A percentile compares a stretch with the other conserved stretches of the same genome.
Evolutionary conservation across 75 land plant genomes (phyloP).

Genomic region (Picea sitchensis): DNA sequence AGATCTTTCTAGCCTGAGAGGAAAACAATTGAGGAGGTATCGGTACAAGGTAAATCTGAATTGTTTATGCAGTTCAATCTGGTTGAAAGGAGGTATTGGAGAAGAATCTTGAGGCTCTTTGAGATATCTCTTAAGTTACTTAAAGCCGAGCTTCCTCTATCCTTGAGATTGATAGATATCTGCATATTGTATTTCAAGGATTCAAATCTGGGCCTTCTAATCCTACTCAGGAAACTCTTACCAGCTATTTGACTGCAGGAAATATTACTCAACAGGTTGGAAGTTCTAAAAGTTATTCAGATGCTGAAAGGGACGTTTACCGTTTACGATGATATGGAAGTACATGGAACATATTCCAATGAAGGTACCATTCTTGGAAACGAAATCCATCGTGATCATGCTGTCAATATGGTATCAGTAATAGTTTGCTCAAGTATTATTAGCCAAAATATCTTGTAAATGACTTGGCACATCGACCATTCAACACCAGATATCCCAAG

Average conservation of each 20-base stretch:
- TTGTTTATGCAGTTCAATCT: too few species aligned
- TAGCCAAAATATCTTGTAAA: neutral
- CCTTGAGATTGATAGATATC: constrained; percentile 32
- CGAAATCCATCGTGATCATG: neutral
- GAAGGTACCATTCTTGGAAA: neutral
- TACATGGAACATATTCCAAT: neutral
- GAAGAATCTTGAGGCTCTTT: too few species aligned
- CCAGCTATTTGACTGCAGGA: constrained; percentile 31
- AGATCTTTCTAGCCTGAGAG: too few species aligned
- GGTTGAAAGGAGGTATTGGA: too few species aligned
- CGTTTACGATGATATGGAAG: neutral
- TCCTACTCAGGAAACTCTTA: constrained; percentile 57
- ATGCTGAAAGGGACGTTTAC: neutral
- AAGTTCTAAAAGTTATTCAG: neutral
- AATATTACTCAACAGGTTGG: constrained; percentile 16
- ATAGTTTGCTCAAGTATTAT: neutral
- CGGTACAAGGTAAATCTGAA: too few species aligned
- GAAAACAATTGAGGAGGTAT: too few species aligned
- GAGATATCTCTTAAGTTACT: too few species aligned
- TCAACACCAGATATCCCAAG: too few species aligned
- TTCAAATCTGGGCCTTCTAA: constrained; percentile 34
- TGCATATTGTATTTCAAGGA: constrained; percentile 76
- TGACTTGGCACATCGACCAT: neutral
- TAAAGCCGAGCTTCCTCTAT: too few species aligned
- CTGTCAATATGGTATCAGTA: neutral